A percentile compares a stretch with the other conserved stretches of the same genome.
phyloP scores from a whole-genome alignment of 164 flowering plant species.

The Vitis labrusca region DNA sequence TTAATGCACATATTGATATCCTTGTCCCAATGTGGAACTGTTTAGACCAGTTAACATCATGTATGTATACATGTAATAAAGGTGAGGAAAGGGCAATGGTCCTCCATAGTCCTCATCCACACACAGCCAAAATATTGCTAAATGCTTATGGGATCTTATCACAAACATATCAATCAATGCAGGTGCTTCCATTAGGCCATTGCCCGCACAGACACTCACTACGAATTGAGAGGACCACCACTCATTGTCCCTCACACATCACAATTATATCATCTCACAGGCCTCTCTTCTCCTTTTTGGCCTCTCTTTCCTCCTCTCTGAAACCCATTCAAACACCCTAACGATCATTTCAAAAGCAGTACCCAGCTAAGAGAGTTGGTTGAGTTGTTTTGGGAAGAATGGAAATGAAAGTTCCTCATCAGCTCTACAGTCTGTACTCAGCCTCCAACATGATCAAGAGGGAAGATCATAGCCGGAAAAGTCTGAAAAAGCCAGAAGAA shows the following conservation, averaged over 20 bases:
- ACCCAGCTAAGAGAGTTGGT: too few species aligned
- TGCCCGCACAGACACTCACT: background rate
- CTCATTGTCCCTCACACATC: background rate
- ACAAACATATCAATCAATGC: background rate
- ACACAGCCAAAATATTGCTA: background rate
- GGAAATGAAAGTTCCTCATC: constrained; percentile 10
- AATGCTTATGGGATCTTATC: background rate
- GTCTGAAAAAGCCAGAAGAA: background rate
- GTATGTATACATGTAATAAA: too few species aligned
- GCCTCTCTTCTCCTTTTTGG: background rate
- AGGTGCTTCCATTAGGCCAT: background rate
- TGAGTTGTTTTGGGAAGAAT: background rate
- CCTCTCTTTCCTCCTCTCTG: constrained; percentile 4
- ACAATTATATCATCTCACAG: too few species aligned
- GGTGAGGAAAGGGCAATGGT: too few species aligned
- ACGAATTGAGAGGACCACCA: background rate
- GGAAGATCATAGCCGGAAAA: background rate
- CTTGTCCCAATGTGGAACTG: too few species aligned
- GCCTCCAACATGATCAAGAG: constrained; percentile 1
- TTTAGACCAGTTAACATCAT: too few species aligned
- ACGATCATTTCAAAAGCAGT: too few species aligned
- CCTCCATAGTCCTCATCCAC: background rate
- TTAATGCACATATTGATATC: too few species aligned
- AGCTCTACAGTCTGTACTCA: background rate
- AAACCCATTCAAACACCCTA: background rate